These are phyloP conservation scores for Trichocomaceae sp. DNA, from an alignment of 2,329 filamentous ascomycete species.

Conservation along the genomic window DNA sequence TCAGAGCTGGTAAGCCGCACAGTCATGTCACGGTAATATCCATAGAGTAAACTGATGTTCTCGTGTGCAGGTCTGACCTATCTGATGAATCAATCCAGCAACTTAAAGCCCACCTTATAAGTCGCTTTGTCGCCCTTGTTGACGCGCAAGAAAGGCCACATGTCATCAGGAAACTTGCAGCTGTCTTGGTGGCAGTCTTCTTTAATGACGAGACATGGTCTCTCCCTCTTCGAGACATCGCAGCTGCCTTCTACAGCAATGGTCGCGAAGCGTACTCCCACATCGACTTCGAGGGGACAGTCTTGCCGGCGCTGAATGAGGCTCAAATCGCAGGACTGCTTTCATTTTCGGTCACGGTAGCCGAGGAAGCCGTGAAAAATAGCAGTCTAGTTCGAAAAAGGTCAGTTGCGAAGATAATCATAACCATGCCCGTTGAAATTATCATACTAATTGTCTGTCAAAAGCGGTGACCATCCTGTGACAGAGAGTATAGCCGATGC, in stretches of 20 bases:
- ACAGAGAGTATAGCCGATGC: constrained; percentile 32
- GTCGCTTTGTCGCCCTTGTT: constrained; percentile 38
- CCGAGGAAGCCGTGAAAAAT: constrained; percentile 32
- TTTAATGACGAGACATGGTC: constrained; percentile 36
- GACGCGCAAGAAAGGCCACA: constrained; percentile 32
- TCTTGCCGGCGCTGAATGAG: constrained; percentile 33
- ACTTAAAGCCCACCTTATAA: constrained; percentile 37
- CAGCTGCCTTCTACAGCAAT: constrained; percentile 33
- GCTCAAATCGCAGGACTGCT: constrained; percentile 30
- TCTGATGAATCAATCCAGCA: constrained; percentile 27
- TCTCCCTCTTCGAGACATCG: constrained; percentile 30
- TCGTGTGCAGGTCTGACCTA: constrained; percentile 29
- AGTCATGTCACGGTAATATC: background rate
- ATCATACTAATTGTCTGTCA: background rate
- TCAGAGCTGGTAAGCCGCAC: constrained; percentile 61
- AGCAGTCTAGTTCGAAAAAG: constrained; percentile 19
- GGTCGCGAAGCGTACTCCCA: constrained; percentile 28
- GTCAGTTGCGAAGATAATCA: constrained; percentile 2
- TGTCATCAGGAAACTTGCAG: constrained; percentile 43
- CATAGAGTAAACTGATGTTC: background rate
- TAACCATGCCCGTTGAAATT: no score
- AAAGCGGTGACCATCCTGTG: constrained; percentile 16
- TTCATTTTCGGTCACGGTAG: constrained; percentile 35
- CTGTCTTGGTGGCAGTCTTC: constrained; percentile 40
- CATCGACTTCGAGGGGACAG: constrained; percentile 24